These are phyloP conservation scores for Limnanthes douglasii DNA, from an alignment of 345 rosid species.

Conservation along the genomic window DNA sequence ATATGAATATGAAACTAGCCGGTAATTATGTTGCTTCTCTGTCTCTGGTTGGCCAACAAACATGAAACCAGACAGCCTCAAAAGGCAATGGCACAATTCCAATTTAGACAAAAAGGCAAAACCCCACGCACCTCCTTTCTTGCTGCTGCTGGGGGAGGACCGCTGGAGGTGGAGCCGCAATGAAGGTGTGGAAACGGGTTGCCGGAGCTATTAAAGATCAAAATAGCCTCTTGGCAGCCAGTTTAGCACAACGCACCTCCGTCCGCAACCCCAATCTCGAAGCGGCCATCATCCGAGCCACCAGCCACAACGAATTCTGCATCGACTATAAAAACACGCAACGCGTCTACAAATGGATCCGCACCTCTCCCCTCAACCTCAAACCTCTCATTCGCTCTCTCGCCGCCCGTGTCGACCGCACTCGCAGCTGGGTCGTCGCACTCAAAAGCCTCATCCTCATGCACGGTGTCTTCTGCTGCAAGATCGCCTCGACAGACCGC, in stretches of 20 bases:
- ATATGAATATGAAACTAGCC: too few relatives aligned
- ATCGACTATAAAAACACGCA: slow-evolving; percentile 53
- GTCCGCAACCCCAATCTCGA: slow-evolving; percentile 41
- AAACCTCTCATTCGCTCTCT: slow-evolving; percentile 36
- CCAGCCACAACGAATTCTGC: slow-evolving; percentile 47
- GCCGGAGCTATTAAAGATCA: slow-evolving; percentile 67
- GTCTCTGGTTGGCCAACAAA: too few relatives aligned
- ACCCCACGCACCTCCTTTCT: too few relatives aligned
- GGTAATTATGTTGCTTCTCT: too few relatives aligned
- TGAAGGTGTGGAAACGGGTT: slow-evolving; percentile 59
- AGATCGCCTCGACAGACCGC: slow-evolving; percentile 16
- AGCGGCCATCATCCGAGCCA: slow-evolving; percentile 57
- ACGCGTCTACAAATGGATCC: slow-evolving; percentile 48
- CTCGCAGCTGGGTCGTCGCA: slow-evolving; percentile 66
- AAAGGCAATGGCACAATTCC: too few relatives aligned
- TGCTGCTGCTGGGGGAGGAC: too few relatives aligned
- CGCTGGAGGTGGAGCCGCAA: too few relatives aligned
- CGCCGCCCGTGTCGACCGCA: slow-evolving; percentile 35
- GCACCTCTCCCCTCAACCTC: slow-evolving; percentile 41
- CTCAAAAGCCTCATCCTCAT: slow-evolving; percentile 63
- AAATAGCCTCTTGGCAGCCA: slow-evolving; percentile 34
- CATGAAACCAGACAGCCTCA: too few relatives aligned
- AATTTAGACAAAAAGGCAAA: too few relatives aligned
- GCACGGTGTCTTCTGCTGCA: slow-evolving; percentile 67
- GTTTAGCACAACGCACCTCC: slow-evolving; percentile 18